These are phyloP conservation scores for Penicillium fimorum DNA, from an alignment of 495 filamentous ascomycete genomes.

Conservation along the genomic window DNA sequence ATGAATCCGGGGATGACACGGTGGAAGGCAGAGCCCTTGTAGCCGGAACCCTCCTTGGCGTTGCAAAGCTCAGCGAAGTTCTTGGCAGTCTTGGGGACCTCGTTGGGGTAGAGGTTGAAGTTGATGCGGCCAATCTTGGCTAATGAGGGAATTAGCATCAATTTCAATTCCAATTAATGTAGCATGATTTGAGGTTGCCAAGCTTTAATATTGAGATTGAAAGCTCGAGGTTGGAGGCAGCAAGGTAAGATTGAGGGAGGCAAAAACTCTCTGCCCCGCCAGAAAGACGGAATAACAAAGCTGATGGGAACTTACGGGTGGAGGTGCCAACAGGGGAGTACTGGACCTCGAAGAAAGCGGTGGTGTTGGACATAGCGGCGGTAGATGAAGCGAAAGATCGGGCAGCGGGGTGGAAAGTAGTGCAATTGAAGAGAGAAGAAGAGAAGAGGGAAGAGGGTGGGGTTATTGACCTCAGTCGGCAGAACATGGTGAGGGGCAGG, in stretches of 20 bases:
- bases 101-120: constrained; percentile 85
- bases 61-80: constrained; percentile 98
- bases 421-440: constrained; percentile 48
- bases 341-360: constrained; percentile 66
- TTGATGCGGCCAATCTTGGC: constrained; percentile 77
- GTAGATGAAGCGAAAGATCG: constrained; percentile 60
- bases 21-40: constrained; percentile 91
- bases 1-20: constrained; percentile 98
- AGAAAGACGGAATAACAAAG: constrained; percentile 7
- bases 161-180: constrained; percentile 1
- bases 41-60: constrained; percentile 83
- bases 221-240: constrained; percentile 2
- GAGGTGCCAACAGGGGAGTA: constrained; percentile 56
- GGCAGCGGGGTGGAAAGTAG: constrained; percentile 40
- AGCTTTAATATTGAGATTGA: not conserved
- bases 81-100: constrained; percentile 87
- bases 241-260: constrained; percentile 10
- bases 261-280: constrained; percentile 19
- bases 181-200: not conserved
- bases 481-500: constrained; percentile 53
- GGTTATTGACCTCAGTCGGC: constrained; percentile 50
- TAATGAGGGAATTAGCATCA: constrained; percentile 35
- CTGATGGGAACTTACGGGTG: constrained; percentile 54
- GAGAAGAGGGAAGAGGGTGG: constrained; percentile 49
- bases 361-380: constrained; percentile 61